Evolutionary conservation across 768 basidiomycete genomes (phyloP).

Genomic region (Mycena filopes): DNA sequence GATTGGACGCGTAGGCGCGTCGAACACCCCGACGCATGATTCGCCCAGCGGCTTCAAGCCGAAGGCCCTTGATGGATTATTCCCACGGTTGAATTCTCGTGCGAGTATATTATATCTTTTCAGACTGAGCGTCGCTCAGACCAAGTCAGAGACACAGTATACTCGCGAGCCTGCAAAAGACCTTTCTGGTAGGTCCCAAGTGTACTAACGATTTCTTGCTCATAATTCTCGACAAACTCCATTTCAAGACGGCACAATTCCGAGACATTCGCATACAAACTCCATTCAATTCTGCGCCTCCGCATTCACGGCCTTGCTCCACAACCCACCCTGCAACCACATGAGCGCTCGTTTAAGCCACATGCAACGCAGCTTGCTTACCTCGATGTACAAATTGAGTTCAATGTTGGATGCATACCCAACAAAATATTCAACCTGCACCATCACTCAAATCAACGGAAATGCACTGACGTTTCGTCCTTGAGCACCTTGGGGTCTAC

Average conservation of each 20-base stretch:
- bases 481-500: constrained; percentile 55
- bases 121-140: too few relatives aligned
- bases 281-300: neutral
- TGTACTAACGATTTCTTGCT: constrained; percentile 11
- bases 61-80: too few relatives aligned
- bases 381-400: constrained; percentile 47
- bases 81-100: too few relatives aligned
- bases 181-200: too few relatives aligned
- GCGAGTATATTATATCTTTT: too few relatives aligned
- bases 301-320: constrained; percentile 10
- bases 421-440: constrained; percentile 30
- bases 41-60: too few relatives aligned
- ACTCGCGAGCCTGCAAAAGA: too few relatives aligned
- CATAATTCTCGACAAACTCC: neutral
- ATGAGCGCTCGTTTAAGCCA: too few relatives aligned
- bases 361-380: neutral
- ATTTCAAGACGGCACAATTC: constrained; percentile 6
- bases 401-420: constrained; percentile 1
- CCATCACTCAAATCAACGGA: neutral
- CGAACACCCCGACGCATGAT: too few relatives aligned
- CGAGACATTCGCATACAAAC: neutral
- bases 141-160: too few relatives aligned
- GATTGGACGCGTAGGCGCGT: too few relatives aligned
- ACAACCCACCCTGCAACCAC: constrained; percentile 22
- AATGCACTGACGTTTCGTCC: constrained; percentile 53